Conservation (phyloP, 2,329 filamentous ascomycete species). For the Penicillium sp. region DNA sequence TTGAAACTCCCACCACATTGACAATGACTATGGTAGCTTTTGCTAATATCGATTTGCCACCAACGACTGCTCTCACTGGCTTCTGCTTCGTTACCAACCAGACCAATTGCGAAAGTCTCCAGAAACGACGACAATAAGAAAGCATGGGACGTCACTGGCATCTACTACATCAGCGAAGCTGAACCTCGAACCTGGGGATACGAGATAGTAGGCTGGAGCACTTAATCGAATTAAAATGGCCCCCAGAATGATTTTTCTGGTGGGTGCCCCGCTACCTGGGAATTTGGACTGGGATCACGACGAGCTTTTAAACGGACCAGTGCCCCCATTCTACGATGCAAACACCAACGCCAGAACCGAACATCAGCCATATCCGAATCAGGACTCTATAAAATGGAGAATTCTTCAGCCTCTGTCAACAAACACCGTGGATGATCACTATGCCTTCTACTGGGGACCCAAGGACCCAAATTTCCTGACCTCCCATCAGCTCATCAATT, state of each 20-base stretch:
- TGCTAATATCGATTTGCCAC: neutral
- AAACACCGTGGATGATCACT: conserved; percentile 6
- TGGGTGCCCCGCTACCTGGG: conserved; percentile 60
- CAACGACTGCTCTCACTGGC: neutral
- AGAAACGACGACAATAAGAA: neutral
- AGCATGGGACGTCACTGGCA: neutral
- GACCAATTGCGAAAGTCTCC: too few relatives aligned
- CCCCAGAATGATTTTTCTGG: conserved; percentile 49
- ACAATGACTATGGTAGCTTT: neutral
- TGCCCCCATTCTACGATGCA: conserved; percentile 31
- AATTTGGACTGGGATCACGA: conserved; percentile 57
- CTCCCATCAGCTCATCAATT: conserved; percentile 28
- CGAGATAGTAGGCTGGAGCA: neutral
- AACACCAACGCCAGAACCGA: conserved; percentile 3
- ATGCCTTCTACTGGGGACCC: conserved; percentile 11
- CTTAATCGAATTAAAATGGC: conserved; percentile 23
- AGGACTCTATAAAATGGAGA: conserved; percentile 30
- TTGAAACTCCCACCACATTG: neutral
- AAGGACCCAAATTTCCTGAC: conserved; percentile 31
- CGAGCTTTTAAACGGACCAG: conserved; percentile 52
- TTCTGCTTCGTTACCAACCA: too few relatives aligned
- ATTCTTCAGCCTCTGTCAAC: conserved; percentile 23
- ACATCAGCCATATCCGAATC: conserved; percentile 8
- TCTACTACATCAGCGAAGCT: neutral
- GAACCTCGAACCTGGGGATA: neutral